These are phyloP conservation scores for Beauveria varroae DNA, from an alignment of 2,329 filamentous ascomycete genomes.

Conservation along the genomic window DNA sequence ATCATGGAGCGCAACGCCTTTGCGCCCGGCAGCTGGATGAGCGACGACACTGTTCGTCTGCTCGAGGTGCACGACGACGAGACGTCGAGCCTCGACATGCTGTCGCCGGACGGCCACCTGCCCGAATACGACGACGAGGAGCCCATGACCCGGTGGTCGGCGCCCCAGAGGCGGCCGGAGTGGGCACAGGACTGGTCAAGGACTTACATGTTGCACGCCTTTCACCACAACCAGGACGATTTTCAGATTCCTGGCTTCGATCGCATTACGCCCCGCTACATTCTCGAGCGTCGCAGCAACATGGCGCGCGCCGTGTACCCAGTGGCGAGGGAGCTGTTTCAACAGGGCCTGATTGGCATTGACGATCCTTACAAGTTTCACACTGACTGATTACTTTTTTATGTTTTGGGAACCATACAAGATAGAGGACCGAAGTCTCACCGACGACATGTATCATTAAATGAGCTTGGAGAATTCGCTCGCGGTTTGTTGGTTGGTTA, in stretches of 20 bases:
- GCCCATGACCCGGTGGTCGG: background rate
- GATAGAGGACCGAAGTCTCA: background rate
- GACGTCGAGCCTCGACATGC: background rate
- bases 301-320: slow-evolving; percentile 16
- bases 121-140: background rate
- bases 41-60: slow-evolving; percentile 5
- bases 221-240: slow-evolving; percentile 9
- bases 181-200: slow-evolving; percentile 13
- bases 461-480: background rate
- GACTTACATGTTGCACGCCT: slow-evolving; percentile 15
- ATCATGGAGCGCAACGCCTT: slow-evolving; percentile 17
- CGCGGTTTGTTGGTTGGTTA: too few species aligned
- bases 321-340: slow-evolving; percentile 14
- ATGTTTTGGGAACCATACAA: background rate
- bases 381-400: background rate
- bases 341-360: slow-evolving; percentile 11
- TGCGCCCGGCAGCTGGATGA: slow-evolving; percentile 14
- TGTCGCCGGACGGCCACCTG: background rate
- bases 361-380: slow-evolving; percentile 12
- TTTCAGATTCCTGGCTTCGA: slow-evolving; percentile 1
- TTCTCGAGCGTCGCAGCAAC: slow-evolving; percentile 15
- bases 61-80: slow-evolving; percentile 11
- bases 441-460: background rate
- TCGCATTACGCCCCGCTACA: slow-evolving; percentile 13
- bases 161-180: background rate